Percentiles rank a stretch among this genome's conserved stretches.
Conservation (phyloP, 2,329 filamentous ascomycete species). For the Neonectria magnoliae region DNA sequence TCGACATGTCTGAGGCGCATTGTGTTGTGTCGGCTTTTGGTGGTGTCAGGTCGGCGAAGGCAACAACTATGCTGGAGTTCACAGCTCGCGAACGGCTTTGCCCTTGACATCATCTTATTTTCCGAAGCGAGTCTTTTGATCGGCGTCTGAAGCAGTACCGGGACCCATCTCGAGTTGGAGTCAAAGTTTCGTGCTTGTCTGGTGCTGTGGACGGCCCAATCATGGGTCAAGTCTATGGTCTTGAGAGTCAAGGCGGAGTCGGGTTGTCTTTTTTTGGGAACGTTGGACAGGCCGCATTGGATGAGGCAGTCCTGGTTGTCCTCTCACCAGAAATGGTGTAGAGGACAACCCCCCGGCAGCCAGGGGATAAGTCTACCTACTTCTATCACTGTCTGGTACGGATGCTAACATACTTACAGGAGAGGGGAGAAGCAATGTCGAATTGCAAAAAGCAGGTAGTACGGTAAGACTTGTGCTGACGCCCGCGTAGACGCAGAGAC, state of each 20-base stretch:
- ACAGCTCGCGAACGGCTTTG: constrained; percentile 26
- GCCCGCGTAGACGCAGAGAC: background rate
- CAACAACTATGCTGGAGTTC: constrained; percentile 23
- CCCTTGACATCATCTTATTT: constrained; percentile 22
- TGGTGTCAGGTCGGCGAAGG: constrained; percentile 33
- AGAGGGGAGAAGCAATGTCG: background rate
- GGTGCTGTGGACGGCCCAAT: constrained; percentile 45
- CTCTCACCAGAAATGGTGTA: constrained; percentile 61
- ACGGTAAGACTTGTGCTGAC: constrained; percentile 3
- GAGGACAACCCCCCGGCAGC: constrained; percentile 56
- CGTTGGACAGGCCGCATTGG: constrained; percentile 39
- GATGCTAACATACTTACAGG: constrained; percentile 44
- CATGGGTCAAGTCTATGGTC: constrained; percentile 9
- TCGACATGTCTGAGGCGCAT: constrained; percentile 22
- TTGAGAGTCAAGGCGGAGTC: constrained; percentile 26
- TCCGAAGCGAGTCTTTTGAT: constrained; percentile 9
- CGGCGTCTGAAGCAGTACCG: constrained; percentile 49
- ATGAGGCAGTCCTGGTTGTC: constrained; percentile 59
- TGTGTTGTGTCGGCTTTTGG: constrained; percentile 32
- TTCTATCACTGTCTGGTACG: constrained; percentile 17
- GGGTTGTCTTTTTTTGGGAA: constrained; percentile 36
- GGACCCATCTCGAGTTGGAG: constrained; percentile 93
- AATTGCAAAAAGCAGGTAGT: background rate
- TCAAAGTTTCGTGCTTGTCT: constrained; percentile 96
- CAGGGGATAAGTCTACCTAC: constrained; percentile 61